phyloP scores from a whole-genome alignment of 2,329 filamentous ascomycete genomes.

The Aureobasidium subglaciale region DNA sequence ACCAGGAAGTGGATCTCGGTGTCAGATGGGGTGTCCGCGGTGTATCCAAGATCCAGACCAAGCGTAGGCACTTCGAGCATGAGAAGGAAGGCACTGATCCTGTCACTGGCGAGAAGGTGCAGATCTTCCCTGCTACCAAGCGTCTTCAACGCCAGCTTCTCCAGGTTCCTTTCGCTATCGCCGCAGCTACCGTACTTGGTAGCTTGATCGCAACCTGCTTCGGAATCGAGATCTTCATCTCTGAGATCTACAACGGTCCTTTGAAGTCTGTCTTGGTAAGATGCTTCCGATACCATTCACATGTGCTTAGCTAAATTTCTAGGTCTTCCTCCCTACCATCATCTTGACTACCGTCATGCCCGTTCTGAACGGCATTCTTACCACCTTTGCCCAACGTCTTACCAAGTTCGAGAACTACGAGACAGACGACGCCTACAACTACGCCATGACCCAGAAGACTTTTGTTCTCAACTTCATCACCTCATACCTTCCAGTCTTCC shows the following conservation, averaged over 20 bases:
- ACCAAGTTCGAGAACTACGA: constrained; percentile 89
- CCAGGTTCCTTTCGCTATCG: constrained; percentile 76
- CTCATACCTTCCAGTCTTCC: constrained; percentile 83
- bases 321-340: constrained; percentile 73
- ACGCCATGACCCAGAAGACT: constrained; percentile 81
- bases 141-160: constrained; percentile 70
- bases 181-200: constrained; percentile 65
- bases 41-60: constrained; percentile 73
- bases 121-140: constrained; percentile 68
- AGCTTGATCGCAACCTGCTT: constrained; percentile 81
- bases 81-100: constrained; percentile 72
- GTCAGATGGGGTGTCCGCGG: constrained; percentile 84
- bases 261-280: constrained; percentile 69
- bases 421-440: constrained; percentile 74
- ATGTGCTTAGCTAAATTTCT: constrained; percentile 39
- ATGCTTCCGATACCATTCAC: constrained; percentile 37
- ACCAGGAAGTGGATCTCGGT: constrained; percentile 78
- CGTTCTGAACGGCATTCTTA: constrained; percentile 67
- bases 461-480: constrained; percentile 97
- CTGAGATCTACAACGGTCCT: constrained; percentile 84
- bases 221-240: constrained; percentile 90
- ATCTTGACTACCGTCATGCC: constrained; percentile 79
- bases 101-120: constrained; percentile 70
- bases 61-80: constrained; percentile 69
- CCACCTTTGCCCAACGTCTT: constrained; percentile 65